Conservation (phyloP, 192 early-diverging fungal genomes). For the Pilobolus umbonatus region DNA sequence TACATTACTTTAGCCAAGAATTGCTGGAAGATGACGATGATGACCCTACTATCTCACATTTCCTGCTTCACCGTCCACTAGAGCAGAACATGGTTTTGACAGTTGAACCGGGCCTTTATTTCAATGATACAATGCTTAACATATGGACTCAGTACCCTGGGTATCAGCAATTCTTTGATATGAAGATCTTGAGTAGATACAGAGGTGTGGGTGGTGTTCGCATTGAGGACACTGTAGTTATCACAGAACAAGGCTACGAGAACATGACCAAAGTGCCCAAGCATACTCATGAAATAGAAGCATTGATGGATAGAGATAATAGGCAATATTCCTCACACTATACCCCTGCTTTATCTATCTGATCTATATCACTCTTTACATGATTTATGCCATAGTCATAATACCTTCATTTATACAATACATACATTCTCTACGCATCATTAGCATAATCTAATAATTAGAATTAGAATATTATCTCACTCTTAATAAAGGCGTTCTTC, state of each 20-base stretch:
- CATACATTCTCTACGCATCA: too few relatives aligned
- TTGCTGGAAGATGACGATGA: neutral
- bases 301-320: constrained; percentile 39
- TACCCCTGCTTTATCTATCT: too few relatives aligned
- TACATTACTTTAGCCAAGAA: too few relatives aligned
- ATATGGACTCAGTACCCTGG: constrained; percentile 54
- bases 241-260: constrained; percentile 76
- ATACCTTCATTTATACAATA: too few relatives aligned
- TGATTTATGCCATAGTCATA: too few relatives aligned
- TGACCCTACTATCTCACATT: neutral
- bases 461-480: too few relatives aligned
- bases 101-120: constrained; percentile 90
- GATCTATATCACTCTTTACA: too few relatives aligned
- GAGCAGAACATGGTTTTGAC: constrained; percentile 81
- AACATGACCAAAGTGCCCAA: constrained; percentile 81
- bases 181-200: constrained; percentile 59
- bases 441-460: too few relatives aligned
- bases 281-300: constrained; percentile 75
- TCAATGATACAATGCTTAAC: constrained; percentile 77
- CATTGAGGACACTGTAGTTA: constrained; percentile 86
- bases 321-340: too few relatives aligned
- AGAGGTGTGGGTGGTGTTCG: constrained; percentile 81
- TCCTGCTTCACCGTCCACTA: constrained; percentile 44
- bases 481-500: too few relatives aligned
- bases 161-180: constrained; percentile 60